A percentile compares a stretch with the other conserved stretches of the same genome.
These are phyloP conservation scores for Dimargaris cristalligena DNA, from an alignment of 192 early-diverging fungal genomes.

Conservation along the genomic window DNA sequence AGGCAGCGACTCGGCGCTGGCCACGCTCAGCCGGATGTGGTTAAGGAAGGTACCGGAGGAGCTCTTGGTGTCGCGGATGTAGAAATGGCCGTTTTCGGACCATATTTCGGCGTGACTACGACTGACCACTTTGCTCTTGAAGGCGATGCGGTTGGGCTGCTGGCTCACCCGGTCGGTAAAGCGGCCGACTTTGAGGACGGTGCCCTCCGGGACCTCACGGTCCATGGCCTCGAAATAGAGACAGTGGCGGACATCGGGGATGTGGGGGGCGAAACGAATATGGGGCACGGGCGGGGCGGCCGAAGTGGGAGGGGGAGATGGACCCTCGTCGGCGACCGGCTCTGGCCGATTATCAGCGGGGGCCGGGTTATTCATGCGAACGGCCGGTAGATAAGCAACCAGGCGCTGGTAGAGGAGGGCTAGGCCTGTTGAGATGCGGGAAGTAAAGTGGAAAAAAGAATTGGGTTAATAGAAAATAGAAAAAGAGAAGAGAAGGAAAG, in stretches of 20 bases:
- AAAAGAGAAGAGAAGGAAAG: no score
- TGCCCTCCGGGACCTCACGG: constrained; percentile 39
- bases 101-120: constrained; percentile 89
- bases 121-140: constrained; percentile 86
- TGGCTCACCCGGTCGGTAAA: constrained; percentile 48
- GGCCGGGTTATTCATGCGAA: no score
- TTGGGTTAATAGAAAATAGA: no score
- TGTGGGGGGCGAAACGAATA: constrained; percentile 36
- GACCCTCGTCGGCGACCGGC: no score
- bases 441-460: no score
- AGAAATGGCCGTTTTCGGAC: constrained; percentile 73
- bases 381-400: no score
- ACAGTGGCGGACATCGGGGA: constrained; percentile 30
- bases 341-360: no score
- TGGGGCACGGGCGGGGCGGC: constrained; percentile 16
- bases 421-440: no score
- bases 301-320: no score
- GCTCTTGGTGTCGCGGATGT: constrained; percentile 82
- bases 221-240: constrained; percentile 46
- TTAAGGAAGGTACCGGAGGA: constrained; percentile 98
- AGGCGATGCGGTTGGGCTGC: constrained; percentile 52
- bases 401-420: no score
- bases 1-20: constrained; percentile 66
- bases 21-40: constrained; percentile 77
- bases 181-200: constrained; percentile 49